Base-by-base conservation (phyloP, 106 monocot genomes). In the Dactylorhiza incarnata region DNA sequence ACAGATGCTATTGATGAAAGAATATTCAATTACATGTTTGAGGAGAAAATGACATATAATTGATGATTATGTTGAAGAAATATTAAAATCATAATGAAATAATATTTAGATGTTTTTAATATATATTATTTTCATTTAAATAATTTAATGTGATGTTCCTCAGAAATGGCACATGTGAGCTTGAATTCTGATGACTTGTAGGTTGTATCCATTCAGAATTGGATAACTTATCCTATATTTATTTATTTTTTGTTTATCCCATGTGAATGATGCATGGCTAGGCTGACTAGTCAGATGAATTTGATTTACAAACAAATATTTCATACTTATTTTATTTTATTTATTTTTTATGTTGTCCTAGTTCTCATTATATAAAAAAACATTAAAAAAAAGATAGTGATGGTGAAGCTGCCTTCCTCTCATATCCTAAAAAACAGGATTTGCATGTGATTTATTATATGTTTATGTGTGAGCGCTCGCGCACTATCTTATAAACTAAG, bases 211-310 rank as follows among this genome's bases (percentile, higher is more conserved):
- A 59, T 59, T 59, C 1, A 22, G 9, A 20, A 59, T 3, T 59
- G 58, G 58, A 59, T 59, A 59, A 59, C 58, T 59, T 59, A 59
- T 59, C 58, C 58, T 59, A 59, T 59, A 22, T 7, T 59, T 59
- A 22, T 7, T 59, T 59, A 59, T 59, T 59, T 59, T 37, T 59
- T 59, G 22, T 59, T 59, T 59, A 59, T 59, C 58, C 58, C 22
- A 22, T 59, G 9, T 59, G 58, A 59, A 22, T 59, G 22, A 20
- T 59, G 37, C 37, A 37, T 37, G 58, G 9, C 58, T 59, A 19
- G 58, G 58, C 58, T 59, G 58, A 59, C 56, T 20, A 59, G 22
- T 59, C 37, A 37, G 37, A 37, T 0, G 0, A 37, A 37, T 37
- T 37, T 37, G 2, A 37, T 37, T 37, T 37, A 37, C 37, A 37